Percentiles rank a stretch among this genome's conserved stretches.
Evolutionary conservation across 1,284 basidiomycete genomes (phyloP).

Genomic region (Cutaneotrichosporon cyanovorans): DNA sequence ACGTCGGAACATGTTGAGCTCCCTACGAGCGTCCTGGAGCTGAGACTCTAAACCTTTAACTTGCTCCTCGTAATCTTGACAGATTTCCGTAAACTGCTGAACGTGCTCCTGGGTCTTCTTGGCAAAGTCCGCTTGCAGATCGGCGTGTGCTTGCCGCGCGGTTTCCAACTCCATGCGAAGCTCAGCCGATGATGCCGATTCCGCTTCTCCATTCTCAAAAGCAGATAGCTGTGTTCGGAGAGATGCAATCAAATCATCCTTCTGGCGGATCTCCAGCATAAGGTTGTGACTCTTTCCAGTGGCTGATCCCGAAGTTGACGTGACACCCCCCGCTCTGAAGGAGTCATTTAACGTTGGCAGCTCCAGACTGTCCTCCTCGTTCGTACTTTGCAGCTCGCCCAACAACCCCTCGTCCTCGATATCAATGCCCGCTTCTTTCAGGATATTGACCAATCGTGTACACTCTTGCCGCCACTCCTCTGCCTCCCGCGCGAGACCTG

Average conservation of each 20-base stretch:
- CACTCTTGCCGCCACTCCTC: conserved; percentile 38
- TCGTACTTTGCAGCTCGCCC: not conserved
- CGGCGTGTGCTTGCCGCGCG: conserved; percentile 17
- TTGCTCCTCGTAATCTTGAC: conserved; percentile 30
- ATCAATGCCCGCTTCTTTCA: conserved; percentile 30
- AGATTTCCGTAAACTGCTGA: conserved; percentile 34
- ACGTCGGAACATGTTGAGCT: no score
- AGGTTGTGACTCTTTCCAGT: not conserved
- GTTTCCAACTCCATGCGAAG: conserved; percentile 19
- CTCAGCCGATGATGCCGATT: not conserved
- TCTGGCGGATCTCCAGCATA: conserved; percentile 1
- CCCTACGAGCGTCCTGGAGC: no score
- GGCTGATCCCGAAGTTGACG: not conserved
- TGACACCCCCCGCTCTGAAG: not conserved
- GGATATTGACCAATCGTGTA: conserved; percentile 18
- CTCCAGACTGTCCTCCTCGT: conserved; percentile 1
- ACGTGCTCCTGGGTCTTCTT: conserved; percentile 37
- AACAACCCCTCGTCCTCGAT: conserved; percentile 20
- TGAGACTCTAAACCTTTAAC: conserved; percentile 21
- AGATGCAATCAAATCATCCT: conserved; percentile 17
- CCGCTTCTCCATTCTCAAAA: not conserved
- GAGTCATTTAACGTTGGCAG: not conserved
- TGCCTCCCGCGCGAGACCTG: conserved; percentile 34
- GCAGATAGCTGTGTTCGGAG: not conserved
- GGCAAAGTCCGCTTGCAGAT: conserved; percentile 28